Percentiles rank a stretch among this genome's conserved stretches.
phyloP scores from a whole-genome alignment of 2,329 filamentous ascomycete genomes.

The Penicillium sp. region DNA sequence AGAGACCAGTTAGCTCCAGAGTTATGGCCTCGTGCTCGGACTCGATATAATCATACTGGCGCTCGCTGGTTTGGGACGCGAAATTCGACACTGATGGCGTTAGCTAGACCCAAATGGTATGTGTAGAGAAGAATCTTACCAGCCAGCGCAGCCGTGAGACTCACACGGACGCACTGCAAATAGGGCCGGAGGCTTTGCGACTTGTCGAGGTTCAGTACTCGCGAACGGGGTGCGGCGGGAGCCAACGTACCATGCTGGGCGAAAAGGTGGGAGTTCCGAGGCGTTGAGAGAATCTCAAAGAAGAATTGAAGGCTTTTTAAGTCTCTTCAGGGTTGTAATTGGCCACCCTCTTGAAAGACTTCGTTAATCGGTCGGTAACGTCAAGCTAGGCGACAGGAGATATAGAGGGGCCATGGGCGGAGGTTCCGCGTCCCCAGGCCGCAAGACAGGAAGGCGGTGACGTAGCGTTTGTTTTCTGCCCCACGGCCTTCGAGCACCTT shows the following conservation, averaged over 20 bases:
- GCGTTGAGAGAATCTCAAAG: neutral
- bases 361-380: neutral
- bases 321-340: neutral
- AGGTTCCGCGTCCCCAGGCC: conserved; percentile 1
- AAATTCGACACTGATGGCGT: conserved; percentile 76
- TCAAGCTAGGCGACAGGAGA: conserved; percentile 6
- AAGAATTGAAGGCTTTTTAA: neutral
- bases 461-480: conserved; percentile 33
- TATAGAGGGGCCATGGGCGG: conserved; percentile 6
- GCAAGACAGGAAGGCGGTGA: conserved; percentile 20
- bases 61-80: conserved; percentile 92
- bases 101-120: neutral
- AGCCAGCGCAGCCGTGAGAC: conserved; percentile 88
- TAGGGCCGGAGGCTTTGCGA: conserved; percentile 32
- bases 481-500: conserved; percentile 26
- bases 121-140: neutral
- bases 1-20: neutral
- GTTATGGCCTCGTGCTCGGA: neutral
- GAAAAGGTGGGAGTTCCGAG: neutral
- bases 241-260: conserved; percentile 35
- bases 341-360: neutral
- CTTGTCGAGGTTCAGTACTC: conserved; percentile 21
- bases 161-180: conserved; percentile 82
- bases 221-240: conserved; percentile 5
- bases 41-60: conserved; percentile 50